phyloP scores from a whole-genome alignment of 2,329 filamentous ascomycete genomes.

The Fusarium sublunatum region DNA sequence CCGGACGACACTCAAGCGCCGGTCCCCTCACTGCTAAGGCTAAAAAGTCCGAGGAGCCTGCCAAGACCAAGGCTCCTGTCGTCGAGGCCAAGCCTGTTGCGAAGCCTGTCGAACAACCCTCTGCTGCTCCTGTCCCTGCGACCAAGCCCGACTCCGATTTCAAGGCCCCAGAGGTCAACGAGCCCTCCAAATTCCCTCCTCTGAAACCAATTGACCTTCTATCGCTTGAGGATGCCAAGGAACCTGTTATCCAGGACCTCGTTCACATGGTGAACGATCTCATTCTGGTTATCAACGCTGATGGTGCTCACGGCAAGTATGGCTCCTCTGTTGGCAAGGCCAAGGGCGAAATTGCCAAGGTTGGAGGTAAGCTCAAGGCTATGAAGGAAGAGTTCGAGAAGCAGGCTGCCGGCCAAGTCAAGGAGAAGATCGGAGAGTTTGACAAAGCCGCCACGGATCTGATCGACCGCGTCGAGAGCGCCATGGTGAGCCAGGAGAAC shows the following conservation, averaged over 20 bases:
- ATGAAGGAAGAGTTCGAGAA: slow-evolving; percentile 77
- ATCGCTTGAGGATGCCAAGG: slow-evolving; percentile 77
- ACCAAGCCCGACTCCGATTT: slow-evolving; percentile 50
- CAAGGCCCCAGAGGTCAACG: slow-evolving; percentile 71
- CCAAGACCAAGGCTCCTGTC: slow-evolving; percentile 47
- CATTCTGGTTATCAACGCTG: slow-evolving; percentile 91
- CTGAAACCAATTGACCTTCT: slow-evolving; percentile 81
- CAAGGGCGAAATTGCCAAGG: slow-evolving; percentile 81
- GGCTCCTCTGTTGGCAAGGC: slow-evolving; percentile 83
- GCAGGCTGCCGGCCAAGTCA: slow-evolving; percentile 79
- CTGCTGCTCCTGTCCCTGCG: slow-evolving; percentile 41
- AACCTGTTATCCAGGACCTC: slow-evolving; percentile 90
- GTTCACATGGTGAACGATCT: slow-evolving; percentile 97
- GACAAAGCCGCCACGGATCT: slow-evolving; percentile 88
- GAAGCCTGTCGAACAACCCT: slow-evolving; percentile 51
- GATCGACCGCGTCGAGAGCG: slow-evolving; percentile 85
- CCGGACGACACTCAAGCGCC: slow-evolving; percentile 71
- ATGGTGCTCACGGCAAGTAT: slow-evolving; percentile 82
- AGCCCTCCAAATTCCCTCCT: slow-evolving; percentile 72
- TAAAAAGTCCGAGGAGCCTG: slow-evolving; percentile 47
- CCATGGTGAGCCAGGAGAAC: slow-evolving; percentile 83
- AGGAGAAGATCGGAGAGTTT: slow-evolving; percentile 79
- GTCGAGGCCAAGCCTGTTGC: slow-evolving; percentile 41
- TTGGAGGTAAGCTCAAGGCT: slow-evolving; percentile 80
- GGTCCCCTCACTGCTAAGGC: slow-evolving; percentile 50